Base-by-base conservation (phyloP, 345 rosid genomes). In the Hypericum perforatum region DNA sequence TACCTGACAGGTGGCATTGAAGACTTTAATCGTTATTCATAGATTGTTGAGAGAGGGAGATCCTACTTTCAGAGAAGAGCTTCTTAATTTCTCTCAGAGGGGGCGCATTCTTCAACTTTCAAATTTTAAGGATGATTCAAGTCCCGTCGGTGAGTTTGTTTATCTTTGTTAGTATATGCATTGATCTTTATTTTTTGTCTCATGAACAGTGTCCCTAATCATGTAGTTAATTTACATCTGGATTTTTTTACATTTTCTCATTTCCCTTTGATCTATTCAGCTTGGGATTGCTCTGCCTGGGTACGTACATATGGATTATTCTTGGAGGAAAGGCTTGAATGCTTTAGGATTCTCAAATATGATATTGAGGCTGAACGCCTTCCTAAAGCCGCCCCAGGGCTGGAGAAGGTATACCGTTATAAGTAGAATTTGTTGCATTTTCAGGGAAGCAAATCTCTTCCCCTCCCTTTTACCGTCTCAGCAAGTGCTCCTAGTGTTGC, bases 261-360 rank as follows among this genome's bases (percentile, higher is more conserved):
- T n/a, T 45, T 52, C 16, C 58, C 32, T 39, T 48, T 22, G 4
- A 22, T 22, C 32, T 22, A 22, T 22, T 41, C 71, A 94, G 97
- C 99, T 36, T 94, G 99, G 99, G 99, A 94, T 78, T 94, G 94
- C 76, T 94, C 99, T 49, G 95, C 92, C 39, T 94, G 99, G 99
- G 97, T 84, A 37, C 97, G 97, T 53, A 82, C 99, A 38, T 94
- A 89, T 79, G 95, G 95, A 13, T 73, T 82, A 56, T 89, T 82
- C 75, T 75, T 94, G 69, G 97, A 94, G 78, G 97, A 89, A 58
- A 79, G 92, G 41, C 94, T 94, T 41, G 96, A 89, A 76, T 94
- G 97, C 68, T 89, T 94, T 60, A 84, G 81, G 80, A 75, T 81
- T 62, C 64, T 94, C 14, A 89, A 74, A 69, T 89, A 94, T 76